Conservation (phyloP, 2,329 filamentous ascomycete genomes). For the Dothistroma septosporum region DNA sequence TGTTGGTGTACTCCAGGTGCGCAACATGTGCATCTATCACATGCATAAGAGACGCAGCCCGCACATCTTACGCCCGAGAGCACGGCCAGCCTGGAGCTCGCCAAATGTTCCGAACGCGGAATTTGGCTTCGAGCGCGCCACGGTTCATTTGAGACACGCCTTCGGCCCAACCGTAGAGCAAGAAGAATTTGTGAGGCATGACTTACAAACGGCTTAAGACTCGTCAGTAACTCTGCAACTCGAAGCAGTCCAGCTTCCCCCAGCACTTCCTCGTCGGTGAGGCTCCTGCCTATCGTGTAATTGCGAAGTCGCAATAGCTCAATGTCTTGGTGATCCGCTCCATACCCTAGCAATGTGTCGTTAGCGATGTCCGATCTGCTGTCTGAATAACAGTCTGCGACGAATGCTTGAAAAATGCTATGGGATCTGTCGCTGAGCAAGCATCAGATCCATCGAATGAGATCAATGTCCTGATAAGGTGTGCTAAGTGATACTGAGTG, state of each 20-base stretch:
- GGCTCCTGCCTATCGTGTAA: slow-evolving; percentile 66
- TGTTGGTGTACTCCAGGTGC: not conserved
- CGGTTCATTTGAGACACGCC: slow-evolving; percentile 4
- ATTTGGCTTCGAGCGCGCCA: slow-evolving; percentile 9
- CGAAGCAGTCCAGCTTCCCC: slow-evolving; percentile 59
- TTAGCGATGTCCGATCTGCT: not conserved
- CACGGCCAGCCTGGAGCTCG: not conserved
- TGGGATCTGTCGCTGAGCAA: too few species aligned
- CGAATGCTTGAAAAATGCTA: too few species aligned
- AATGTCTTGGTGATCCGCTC: slow-evolving; percentile 67
- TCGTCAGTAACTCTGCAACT: slow-evolving; percentile 60
- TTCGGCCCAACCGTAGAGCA: not conserved
- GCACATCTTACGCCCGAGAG: not conserved
- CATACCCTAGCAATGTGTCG: not conserved
- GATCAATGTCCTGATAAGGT: not conserved
- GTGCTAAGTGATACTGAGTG: not conserved
- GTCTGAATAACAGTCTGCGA: too few species aligned
- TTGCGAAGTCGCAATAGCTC: slow-evolving; percentile 74
- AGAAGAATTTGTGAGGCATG: not conserved
- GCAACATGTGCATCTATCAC: not conserved
- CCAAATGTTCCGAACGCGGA: not conserved
- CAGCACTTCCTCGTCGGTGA: slow-evolving; percentile 63
- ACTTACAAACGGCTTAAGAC: slow-evolving; percentile 78
- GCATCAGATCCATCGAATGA: too few species aligned
- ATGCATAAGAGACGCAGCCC: not conserved